phyloP scores from a whole-genome alignment of 768 basidiomycete genomes.

The Hortiboletus flavorubellus region DNA sequence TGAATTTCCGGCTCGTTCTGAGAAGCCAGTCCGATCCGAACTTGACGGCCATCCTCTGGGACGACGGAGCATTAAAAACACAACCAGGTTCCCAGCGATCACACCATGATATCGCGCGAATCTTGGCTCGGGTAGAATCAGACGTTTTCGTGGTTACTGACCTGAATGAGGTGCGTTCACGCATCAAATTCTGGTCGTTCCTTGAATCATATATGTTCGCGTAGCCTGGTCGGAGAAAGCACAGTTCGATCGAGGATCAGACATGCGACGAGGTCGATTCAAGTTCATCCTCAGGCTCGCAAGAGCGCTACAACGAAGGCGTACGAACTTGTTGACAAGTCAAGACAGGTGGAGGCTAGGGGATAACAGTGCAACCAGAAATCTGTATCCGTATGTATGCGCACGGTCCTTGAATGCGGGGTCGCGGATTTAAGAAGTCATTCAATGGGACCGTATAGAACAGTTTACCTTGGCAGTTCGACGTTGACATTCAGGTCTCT shows the following conservation, averaged over 20 bases:
- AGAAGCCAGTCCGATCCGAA: constrained; percentile 1
- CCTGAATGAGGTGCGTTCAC: not conserved
- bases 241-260: not conserved
- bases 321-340: not conserved
- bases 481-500: too few relatives aligned
- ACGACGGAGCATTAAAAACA: not conserved
- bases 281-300: not conserved
- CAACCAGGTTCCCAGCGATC: not conserved
- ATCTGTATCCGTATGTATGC: not conserved
- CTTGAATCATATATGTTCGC: not conserved
- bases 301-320: not conserved
- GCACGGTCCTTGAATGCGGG: not conserved
- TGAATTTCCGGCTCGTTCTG: constrained; percentile 16
- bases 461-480: too few relatives aligned
- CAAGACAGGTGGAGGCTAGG: not conserved
- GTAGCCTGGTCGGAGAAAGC: not conserved
- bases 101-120: not conserved
- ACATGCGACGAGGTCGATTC: not conserved
- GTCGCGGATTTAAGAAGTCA: not conserved
- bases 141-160: not conserved
- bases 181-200: too few relatives aligned
- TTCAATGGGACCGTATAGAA: too few relatives aligned
- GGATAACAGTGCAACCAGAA: not conserved
- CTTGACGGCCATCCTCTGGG: constrained; percentile 4
- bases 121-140: not conserved